Evolutionary conservation across 148 eudicot species (phyloP).

Genomic region (Amaranthus palmeri): DNA sequence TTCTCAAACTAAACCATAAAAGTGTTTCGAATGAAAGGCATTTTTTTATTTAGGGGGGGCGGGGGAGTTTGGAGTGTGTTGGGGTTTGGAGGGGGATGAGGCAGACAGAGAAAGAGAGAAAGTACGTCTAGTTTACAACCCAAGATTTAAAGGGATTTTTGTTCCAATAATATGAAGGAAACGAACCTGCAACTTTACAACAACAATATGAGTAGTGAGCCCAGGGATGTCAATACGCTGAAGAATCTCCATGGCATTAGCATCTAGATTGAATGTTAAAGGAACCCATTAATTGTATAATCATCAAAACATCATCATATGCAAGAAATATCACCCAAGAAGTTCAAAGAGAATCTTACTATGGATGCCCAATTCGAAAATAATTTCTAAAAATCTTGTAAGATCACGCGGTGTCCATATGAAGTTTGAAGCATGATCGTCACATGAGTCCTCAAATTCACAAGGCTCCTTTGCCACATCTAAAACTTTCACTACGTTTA

Average conservation of each 20-base stretch:
- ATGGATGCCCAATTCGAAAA: not conserved
- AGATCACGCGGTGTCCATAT: not conserved
- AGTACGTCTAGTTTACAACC: not conserved
- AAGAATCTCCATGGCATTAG: not conserved
- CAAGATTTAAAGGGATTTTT: not conserved
- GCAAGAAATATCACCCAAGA: not conserved
- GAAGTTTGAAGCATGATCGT: not conserved
- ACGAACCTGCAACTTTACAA: conserved; percentile 16
- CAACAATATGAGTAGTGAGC: not conserved
- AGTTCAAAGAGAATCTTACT: conserved; percentile 2
- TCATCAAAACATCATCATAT: not conserved
- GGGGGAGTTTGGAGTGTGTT: too few relatives aligned
- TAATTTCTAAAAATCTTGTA: not conserved
- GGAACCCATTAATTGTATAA: not conserved
- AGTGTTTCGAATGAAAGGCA: too few relatives aligned
- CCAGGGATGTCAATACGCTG: conserved; percentile 6
- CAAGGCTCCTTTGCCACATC: not conserved
- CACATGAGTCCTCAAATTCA: not conserved
- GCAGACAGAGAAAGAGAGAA: not conserved
- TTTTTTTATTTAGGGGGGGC: too few relatives aligned
- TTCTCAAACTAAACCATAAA: too few relatives aligned
- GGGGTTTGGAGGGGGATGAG: too few relatives aligned
- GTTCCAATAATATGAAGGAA: not conserved
- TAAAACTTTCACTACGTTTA: not conserved
- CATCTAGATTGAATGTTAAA: conserved; percentile 11